phyloP scores from a whole-genome alignment of 345 rosid species.

The Sonneratia caseolaris region DNA sequence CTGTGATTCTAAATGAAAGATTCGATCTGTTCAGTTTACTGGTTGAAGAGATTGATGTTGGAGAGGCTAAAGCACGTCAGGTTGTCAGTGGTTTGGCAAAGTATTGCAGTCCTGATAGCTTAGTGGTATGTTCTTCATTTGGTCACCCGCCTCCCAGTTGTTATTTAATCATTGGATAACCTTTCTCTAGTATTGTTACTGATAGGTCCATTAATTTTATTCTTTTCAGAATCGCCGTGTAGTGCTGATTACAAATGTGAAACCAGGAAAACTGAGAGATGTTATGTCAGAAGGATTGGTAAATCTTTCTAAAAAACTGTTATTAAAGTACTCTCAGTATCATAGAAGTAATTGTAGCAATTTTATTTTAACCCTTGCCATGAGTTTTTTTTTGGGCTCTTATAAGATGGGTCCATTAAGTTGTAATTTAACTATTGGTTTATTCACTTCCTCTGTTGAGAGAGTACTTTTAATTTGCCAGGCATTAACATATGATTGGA shows the following conservation, averaged over 20 bases:
- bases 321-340: neutral
- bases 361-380: neutral
- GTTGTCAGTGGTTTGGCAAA: slow-evolving; percentile 99
- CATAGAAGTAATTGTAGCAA: neutral
- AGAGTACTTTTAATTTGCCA: neutral
- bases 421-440: neutral
- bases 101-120: slow-evolving; percentile 67
- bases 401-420: neutral
- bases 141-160: neutral
- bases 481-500: neutral
- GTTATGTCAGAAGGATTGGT: slow-evolving; percentile 94
- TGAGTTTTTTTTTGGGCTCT: neutral
- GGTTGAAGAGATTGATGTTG: slow-evolving; percentile 94
- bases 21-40: slow-evolving; percentile 52
- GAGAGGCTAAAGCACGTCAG: slow-evolving; percentile 79
- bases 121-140: slow-evolving; percentile 40
- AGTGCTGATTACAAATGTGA: slow-evolving; percentile 84
- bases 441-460: neutral
- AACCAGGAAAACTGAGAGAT: slow-evolving; percentile 96
- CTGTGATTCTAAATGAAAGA: slow-evolving; percentile 4
- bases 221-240: slow-evolving; percentile 64
- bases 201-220: slow-evolving; percentile 8
- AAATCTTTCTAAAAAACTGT: slow-evolving; percentile 16
- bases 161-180: neutral
- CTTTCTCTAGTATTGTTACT: slow-evolving; percentile 3